phyloP scores from a whole-genome alignment of 108 stramenopile genomes.

The Schizochytrium sp. region DNA sequence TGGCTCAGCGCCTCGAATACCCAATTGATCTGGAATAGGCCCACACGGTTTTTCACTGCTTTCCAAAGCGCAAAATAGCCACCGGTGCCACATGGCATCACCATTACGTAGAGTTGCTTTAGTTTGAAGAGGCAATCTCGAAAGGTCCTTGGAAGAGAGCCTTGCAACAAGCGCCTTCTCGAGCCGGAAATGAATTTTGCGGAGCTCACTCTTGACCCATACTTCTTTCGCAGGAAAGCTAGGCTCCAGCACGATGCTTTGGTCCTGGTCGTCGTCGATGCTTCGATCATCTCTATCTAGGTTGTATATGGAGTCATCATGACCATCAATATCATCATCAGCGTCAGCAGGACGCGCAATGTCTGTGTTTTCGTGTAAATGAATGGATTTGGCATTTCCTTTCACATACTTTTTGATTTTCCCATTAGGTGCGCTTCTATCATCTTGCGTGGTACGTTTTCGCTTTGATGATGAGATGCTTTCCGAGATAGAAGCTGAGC shows the following conservation, averaged over 20 bases:
- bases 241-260: not conserved
- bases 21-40: not conserved
- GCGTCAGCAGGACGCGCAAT: not conserved
- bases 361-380: no score
- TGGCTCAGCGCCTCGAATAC: not conserved
- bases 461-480: not conserved
- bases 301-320: not conserved
- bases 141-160: not conserved
- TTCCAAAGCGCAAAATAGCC: slow-evolving; percentile 32
- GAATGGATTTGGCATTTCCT: no score
- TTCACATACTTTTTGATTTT: no score
- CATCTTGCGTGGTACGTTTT: not conserved
- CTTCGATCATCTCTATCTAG: not conserved
- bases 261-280: not conserved
- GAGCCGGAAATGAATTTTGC: slow-evolving; percentile 28
- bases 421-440: not conserved
- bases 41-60: not conserved
- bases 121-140: not conserved
- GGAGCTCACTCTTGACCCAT: slow-evolving; percentile 7
- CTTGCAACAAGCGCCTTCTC: not conserved
- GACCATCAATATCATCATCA: not conserved
- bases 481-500: not conserved
- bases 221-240: slow-evolving; percentile 11
- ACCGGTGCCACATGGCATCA: slow-evolving; percentile 31
- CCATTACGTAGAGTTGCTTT: slow-evolving; percentile 20